Conservation (phyloP, 2,329 filamentous ascomycete genomes). For the Sporothrix variecibatus region DNA sequence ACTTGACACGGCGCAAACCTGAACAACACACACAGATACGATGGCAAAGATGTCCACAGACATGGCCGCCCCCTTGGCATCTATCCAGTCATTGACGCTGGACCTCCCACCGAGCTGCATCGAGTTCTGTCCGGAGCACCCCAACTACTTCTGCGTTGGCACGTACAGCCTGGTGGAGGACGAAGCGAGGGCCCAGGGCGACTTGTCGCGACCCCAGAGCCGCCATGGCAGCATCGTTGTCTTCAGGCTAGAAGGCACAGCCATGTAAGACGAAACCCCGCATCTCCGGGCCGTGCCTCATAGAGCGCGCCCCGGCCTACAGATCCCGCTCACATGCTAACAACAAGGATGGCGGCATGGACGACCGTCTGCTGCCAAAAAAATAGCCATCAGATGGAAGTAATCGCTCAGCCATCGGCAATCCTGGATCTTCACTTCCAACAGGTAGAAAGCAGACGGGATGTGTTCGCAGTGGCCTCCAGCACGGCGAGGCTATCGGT, state of each 20-base stretch:
- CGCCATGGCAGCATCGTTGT: slow-evolving; percentile 75
- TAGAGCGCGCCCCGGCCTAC: not conserved
- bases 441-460: slow-evolving; percentile 46
- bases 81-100: slow-evolving; percentile 54
- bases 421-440: slow-evolving; percentile 86
- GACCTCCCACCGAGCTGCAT: slow-evolving; percentile 75
- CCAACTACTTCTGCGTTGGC: slow-evolving; percentile 73
- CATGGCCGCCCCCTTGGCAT: slow-evolving; percentile 39
- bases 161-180: slow-evolving; percentile 74
- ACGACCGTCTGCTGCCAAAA: not conserved
- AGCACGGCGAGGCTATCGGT: slow-evolving; percentile 73
- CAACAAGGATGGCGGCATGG: not conserved
- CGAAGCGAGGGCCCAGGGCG: slow-evolving; percentile 33
- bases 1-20: not conserved
- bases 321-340: not conserved
- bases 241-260: slow-evolving; percentile 55
- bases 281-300: not conserved
- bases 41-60: not conserved
- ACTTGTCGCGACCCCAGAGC: slow-evolving; percentile 52
- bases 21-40: not conserved
- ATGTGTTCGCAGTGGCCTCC: slow-evolving; percentile 71
- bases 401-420: slow-evolving; percentile 65
- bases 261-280: slow-evolving; percentile 53
- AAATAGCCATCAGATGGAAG: slow-evolving; percentile 48
- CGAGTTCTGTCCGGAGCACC: slow-evolving; percentile 67